These are phyloP conservation scores for Akebia trifoliata DNA, from an alignment of 164 flowering plant species.

Conservation along the genomic window DNA sequence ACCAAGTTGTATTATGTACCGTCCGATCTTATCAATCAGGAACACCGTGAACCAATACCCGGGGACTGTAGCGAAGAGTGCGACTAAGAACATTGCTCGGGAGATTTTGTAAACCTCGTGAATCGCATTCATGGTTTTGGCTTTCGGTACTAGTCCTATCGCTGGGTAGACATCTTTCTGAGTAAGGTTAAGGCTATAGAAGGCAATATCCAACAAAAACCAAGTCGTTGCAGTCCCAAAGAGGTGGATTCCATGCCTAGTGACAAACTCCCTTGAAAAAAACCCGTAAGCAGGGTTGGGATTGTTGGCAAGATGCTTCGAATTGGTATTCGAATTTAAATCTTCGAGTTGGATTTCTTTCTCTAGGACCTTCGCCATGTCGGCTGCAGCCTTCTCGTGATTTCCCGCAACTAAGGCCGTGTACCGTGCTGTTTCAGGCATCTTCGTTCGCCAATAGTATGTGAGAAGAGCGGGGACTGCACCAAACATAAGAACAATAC, in stretches of 20 bases:
- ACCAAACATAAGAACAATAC: conserved; percentile 49
- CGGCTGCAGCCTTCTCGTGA: conserved; percentile 32
- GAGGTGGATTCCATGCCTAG: conserved; percentile 40
- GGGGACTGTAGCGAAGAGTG: conserved; percentile 39
- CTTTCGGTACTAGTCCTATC: conserved; percentile 19
- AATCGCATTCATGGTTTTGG: conserved; percentile 28
- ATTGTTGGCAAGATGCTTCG: no score
- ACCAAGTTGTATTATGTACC: conserved; percentile 35
- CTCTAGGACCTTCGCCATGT: conserved; percentile 42
- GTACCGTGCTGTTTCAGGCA: conserved; percentile 56
- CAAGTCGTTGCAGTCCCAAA: conserved; percentile 41
- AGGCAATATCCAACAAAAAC: conserved; percentile 49
- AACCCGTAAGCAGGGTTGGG: conserved; percentile 21
- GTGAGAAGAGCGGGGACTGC: conserved; percentile 46
- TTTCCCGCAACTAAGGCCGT: conserved; percentile 40
- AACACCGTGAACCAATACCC: conserved; percentile 59
- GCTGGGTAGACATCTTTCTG: conserved; percentile 46
- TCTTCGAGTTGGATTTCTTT: conserved; percentile 12
- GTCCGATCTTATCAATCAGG: conserved; percentile 33
- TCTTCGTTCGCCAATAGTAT: conserved; percentile 48
- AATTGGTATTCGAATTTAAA: not conserved
- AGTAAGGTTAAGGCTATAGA: conserved; percentile 35
- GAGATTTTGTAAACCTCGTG: conserved; percentile 35
- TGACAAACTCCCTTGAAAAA: conserved; percentile 29
- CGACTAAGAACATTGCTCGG: conserved; percentile 35